These are phyloP conservation scores for Aegilops tauschii DNA, from an alignment of 176 grass and related monocot genomes.

Conservation along the genomic window DNA sequence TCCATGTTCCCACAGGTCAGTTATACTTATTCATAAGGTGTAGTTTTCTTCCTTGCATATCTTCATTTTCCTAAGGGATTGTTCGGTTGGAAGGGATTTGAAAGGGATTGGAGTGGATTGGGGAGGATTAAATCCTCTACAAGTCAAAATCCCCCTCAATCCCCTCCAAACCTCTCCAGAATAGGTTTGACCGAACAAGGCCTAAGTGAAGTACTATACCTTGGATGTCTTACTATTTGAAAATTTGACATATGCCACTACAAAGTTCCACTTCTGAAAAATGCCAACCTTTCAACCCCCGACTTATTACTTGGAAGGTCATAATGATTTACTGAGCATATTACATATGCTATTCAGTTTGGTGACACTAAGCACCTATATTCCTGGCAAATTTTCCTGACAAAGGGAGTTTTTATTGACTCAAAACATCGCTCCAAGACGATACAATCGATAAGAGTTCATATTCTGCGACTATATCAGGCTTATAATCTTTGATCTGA, in stretches of 20 bases:
- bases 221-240: neutral
- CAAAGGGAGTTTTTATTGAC: neutral
- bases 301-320: slow-evolving; percentile 3
- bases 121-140: no score
- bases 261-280: neutral
- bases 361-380: neutral
- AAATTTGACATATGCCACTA: neutral
- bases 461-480: neutral
- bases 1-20: slow-evolving; percentile 92
- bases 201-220: neutral
- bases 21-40: slow-evolving; percentile 6
- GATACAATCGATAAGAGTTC: neutral
- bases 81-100: no score
- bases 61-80: no score
- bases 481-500: slow-evolving; percentile 1
- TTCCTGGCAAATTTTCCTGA: neutral
- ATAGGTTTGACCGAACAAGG: no score
- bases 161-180: no score
- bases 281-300: neutral
- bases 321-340: neutral
- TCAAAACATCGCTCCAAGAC: neutral
- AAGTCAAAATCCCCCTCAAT: no score
- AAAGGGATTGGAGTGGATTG: no score
- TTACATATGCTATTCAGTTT: slow-evolving; percentile 13
- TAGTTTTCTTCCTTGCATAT: slow-evolving; percentile 4